phyloP scores from a whole-genome alignment of 2,329 filamentous ascomycete species.

The Penicillium glabrum region DNA sequence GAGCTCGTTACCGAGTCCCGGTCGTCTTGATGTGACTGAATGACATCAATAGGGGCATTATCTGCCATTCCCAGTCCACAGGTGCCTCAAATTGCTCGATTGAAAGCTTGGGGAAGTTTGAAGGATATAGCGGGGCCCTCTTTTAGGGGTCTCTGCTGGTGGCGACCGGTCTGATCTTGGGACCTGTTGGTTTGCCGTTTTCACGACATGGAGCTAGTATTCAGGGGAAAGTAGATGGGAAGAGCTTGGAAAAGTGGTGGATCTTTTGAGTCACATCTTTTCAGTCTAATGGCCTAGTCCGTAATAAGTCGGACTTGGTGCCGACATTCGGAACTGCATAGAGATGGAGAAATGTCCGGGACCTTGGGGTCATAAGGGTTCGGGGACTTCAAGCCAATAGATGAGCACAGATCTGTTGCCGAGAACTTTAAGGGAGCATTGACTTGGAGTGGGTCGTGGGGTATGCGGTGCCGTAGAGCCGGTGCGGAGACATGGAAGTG shows the following conservation, averaged over 20 bases:
- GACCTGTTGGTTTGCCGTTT: slow-evolving; percentile 7
- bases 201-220: slow-evolving; percentile 5
- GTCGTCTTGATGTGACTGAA: slow-evolving; percentile 21
- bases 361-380: background rate
- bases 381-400: slow-evolving; percentile 17
- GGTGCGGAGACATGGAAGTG: slow-evolving; percentile 14
- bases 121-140: background rate
- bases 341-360: slow-evolving; percentile 2
- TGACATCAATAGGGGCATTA: slow-evolving; percentile 32
- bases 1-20: slow-evolving; percentile 7
- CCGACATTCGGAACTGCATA: slow-evolving; percentile 4
- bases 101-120: background rate
- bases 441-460: slow-evolving; percentile 8
- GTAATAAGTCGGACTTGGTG: slow-evolving; percentile 13
- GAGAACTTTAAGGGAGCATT: background rate
- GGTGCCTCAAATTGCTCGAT: too few relatives aligned
- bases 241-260: background rate
- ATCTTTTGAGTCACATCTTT: background rate
- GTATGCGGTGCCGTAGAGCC: slow-evolving; percentile 17
- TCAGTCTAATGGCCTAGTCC: slow-evolving; percentile 2
- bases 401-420: background rate
- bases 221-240: background rate
- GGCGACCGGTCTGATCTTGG: slow-evolving; percentile 1
- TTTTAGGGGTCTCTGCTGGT: background rate
- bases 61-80: slow-evolving; percentile 28